phyloP scores from a whole-genome alignment of 225 moss, liverwort and hornwort species.

The Marchantia paleacea region DNA sequence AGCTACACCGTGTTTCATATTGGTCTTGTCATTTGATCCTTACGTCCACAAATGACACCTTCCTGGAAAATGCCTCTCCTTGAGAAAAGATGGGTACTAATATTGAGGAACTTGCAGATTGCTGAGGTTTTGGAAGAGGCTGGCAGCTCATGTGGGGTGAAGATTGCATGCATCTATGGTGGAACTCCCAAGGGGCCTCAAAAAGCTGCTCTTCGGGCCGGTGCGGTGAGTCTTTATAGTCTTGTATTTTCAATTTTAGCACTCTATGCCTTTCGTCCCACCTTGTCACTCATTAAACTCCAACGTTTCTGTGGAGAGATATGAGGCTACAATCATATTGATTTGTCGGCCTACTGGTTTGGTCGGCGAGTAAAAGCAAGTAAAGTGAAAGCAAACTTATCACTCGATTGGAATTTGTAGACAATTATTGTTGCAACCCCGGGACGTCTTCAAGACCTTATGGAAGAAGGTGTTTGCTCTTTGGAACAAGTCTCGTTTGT shows the following conservation, averaged over 20 bases:
- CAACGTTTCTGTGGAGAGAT: not conserved
- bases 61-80: not conserved
- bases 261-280: not conserved
- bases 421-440: conserved; percentile 87
- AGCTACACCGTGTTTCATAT: not conserved
- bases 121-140: conserved; percentile 52
- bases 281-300: not conserved
- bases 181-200: conserved; percentile 40
- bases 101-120: conserved; percentile 31
- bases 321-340: not conserved
- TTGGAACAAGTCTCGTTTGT: conserved; percentile 71
- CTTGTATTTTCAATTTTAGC: not conserved
- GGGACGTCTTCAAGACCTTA: conserved; percentile 81
- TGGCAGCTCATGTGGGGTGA: conserved; percentile 49
- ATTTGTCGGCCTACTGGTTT: not conserved
- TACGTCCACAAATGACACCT: not conserved
- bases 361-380: not conserved
- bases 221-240: conserved; percentile 43
- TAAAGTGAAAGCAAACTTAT: not conserved
- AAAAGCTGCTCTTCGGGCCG: conserved; percentile 46
- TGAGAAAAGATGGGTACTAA: not conserved
- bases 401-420: conserved; percentile 13
- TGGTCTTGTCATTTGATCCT: not conserved
- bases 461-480: conserved; percentile 90
- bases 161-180: conserved; percentile 51